A percentile compares a stretch with the other conserved stretches of the same genome.
Evolutionary conservation across 352 stramenopile species (phyloP).

Genomic region (Aphanomyces astaci): DNA sequence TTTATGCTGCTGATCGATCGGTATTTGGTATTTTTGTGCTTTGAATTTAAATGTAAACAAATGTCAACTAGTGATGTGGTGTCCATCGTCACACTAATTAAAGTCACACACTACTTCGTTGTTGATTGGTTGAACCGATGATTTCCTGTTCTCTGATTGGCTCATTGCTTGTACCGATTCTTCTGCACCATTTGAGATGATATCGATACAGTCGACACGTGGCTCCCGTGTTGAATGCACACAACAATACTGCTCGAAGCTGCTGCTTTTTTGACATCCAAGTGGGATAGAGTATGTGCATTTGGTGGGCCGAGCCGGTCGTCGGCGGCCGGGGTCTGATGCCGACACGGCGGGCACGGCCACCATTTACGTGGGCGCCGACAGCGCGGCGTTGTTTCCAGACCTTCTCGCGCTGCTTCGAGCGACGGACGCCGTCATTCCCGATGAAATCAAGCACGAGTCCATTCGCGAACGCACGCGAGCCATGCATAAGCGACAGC

Average conservation of each 20-base stretch:
- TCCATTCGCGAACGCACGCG: not conserved
- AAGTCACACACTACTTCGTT: not conserved
- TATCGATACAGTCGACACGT: no score
- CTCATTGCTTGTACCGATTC: no score
- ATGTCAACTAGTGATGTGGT: no score
- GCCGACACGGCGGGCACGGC: not conserved
- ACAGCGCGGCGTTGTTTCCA: constrained; percentile 1
- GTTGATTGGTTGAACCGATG: no score
- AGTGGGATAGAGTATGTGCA: constrained; percentile 67
- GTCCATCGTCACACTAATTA: not conserved
- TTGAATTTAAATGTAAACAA: no score
- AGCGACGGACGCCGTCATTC: not conserved
- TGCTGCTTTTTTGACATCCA: no score
- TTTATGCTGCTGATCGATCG: no score
- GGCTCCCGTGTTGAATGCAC: no score
- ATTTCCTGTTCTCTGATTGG: no score
- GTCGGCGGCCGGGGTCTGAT: constrained; percentile 14
- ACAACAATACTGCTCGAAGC: no score
- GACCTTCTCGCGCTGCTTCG: not conserved
- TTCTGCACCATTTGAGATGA: no score
- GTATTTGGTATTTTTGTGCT: no score
- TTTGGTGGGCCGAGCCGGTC: constrained; percentile 45
- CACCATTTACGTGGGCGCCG: constrained; percentile 9
- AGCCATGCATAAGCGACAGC: not conserved
- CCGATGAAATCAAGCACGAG: not conserved